Evolutionary conservation across 1,139 yeast species (phyloP).

Genomic region (Pichia sp.): DNA sequence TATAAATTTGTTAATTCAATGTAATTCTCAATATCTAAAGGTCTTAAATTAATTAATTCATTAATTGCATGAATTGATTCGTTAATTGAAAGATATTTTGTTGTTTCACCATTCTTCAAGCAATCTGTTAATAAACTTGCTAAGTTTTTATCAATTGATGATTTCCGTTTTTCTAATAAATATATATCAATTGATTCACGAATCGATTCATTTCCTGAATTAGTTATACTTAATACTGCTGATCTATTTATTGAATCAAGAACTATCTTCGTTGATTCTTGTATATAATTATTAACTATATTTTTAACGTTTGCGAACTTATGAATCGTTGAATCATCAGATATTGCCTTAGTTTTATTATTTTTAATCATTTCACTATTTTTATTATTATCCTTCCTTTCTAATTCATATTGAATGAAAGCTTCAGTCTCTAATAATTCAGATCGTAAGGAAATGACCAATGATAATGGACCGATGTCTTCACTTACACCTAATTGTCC

Average conservation of each 20-base stretch:
- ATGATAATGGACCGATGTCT: slow-evolving; percentile 10
- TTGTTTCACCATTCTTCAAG: slow-evolving; percentile 1
- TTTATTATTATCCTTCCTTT: neutral
- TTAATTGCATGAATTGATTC: slow-evolving; percentile 39
- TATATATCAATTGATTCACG: slow-evolving; percentile 6
- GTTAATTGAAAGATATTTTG: slow-evolving; percentile 1
- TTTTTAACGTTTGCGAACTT: slow-evolving; percentile 3
- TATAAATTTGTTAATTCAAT: slow-evolving; percentile 66
- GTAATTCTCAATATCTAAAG: slow-evolving; percentile 75
- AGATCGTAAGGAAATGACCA: slow-evolving; percentile 7
- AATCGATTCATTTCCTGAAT: slow-evolving; percentile 8
- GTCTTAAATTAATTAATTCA: slow-evolving; percentile 48
- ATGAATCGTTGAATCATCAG: slow-evolving; percentile 1
- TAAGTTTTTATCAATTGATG: slow-evolving; percentile 8
- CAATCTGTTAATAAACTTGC: slow-evolving; percentile 1
- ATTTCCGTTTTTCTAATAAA: slow-evolving; percentile 5
- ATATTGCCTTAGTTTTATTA: neutral
- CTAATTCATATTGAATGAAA: neutral
- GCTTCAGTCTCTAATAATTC: slow-evolving; percentile 12
- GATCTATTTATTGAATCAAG: slow-evolving; percentile 9
- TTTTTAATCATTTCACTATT: neutral
- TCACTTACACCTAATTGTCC: slow-evolving; percentile 7
- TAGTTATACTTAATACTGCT: slow-evolving; percentile 7
- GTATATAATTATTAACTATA: slow-evolving; percentile 9
- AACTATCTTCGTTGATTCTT: slow-evolving; percentile 9